Conservation (phyloP, 371 early-diverging fungal genomes). For the Rhizopus delemar region DNA sequence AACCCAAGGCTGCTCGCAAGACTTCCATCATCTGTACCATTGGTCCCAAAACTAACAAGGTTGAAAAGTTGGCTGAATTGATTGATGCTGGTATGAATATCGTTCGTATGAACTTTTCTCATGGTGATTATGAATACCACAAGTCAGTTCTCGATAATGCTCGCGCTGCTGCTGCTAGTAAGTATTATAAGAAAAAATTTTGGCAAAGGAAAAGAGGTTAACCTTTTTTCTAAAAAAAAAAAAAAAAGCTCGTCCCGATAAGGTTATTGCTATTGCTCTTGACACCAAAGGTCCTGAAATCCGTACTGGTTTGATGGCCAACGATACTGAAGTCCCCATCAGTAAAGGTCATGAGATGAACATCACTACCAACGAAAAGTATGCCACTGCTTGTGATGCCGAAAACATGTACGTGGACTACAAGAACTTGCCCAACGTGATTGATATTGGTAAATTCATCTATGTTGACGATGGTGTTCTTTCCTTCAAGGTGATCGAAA, state of each 20-base stretch:
- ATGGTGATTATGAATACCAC: conserved; percentile 92
- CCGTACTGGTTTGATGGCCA: conserved; percentile 75
- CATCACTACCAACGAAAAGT: conserved; percentile 75
- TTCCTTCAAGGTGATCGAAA: conserved; percentile 75
- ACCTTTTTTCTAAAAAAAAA: conserved; percentile 2
- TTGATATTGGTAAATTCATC: conserved; percentile 77
- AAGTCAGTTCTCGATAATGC: conserved; percentile 78
- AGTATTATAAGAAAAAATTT: conserved; percentile 10
- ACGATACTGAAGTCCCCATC: conserved; percentile 65
- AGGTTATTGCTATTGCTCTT: conserved; percentile 77
- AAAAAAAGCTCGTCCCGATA: conserved; percentile 25
- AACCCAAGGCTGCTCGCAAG: conserved; percentile 68
- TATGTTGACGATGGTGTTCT: conserved; percentile 83
- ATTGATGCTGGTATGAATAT: conserved; percentile 93
- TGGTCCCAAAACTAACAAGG: conserved; percentile 77
- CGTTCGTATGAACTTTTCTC: conserved; percentile 93
- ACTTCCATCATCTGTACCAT: conserved; percentile 86
- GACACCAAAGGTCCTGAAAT: conserved; percentile 90
- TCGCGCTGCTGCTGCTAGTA: conserved; percentile 61
- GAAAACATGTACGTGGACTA: conserved; percentile 83
- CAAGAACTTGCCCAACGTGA: conserved; percentile 78
- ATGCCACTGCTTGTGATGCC: conserved; percentile 62
- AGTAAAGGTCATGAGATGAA: conserved; percentile 69
- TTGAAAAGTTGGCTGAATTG: conserved; percentile 80
- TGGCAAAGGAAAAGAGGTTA: neutral